phyloP scores from a whole-genome alignment of 2,329 filamentous ascomycete genomes.

The Penicillium sp. region DNA sequence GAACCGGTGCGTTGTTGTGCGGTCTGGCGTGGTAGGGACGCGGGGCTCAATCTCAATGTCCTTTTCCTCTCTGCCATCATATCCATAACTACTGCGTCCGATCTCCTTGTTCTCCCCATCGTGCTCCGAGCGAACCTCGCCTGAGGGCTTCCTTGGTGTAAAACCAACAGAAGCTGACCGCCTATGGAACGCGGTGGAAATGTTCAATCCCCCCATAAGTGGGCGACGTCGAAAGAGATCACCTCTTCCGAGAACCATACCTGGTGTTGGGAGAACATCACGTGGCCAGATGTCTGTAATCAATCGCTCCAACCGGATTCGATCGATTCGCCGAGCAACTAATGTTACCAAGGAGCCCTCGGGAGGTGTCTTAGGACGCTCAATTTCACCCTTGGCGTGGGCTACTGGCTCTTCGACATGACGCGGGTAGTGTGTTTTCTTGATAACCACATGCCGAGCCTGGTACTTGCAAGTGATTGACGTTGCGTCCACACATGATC shows the following conservation, averaged over 20 bases:
- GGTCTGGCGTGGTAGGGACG: conserved; percentile 15
- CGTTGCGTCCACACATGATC: conserved; percentile 74
- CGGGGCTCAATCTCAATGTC: conserved; percentile 14
- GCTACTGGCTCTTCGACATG: conserved; percentile 51
- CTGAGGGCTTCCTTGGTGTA: conserved; percentile 24
- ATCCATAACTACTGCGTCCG: conserved; percentile 9
- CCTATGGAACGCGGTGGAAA: conserved; percentile 73
- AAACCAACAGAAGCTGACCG: conserved; percentile 62
- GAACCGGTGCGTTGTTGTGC: conserved; percentile 17
- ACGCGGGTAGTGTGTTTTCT: conserved; percentile 74
- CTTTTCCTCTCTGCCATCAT: conserved; percentile 15
- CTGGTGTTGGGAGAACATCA: conserved; percentile 77
- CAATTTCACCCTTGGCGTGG: conserved; percentile 58
- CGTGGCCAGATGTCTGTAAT: conserved; percentile 82
- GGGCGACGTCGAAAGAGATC: conserved; percentile 75
- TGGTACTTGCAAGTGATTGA: conserved; percentile 71
- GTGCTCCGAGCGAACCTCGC: conserved; percentile 11
- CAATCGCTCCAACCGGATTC: conserved; percentile 72
- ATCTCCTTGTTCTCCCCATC: conserved; percentile 18
- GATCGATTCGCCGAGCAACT: conserved; percentile 71
- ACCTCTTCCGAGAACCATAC: conserved; percentile 67
- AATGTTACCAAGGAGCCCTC: conserved; percentile 69
- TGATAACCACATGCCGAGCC: conserved; percentile 77
- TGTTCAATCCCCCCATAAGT: conserved; percentile 84
- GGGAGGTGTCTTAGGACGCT: conserved; percentile 79